Conservation (phyloP, 345 rosid species). For the Reutealis trisperma region DNA sequence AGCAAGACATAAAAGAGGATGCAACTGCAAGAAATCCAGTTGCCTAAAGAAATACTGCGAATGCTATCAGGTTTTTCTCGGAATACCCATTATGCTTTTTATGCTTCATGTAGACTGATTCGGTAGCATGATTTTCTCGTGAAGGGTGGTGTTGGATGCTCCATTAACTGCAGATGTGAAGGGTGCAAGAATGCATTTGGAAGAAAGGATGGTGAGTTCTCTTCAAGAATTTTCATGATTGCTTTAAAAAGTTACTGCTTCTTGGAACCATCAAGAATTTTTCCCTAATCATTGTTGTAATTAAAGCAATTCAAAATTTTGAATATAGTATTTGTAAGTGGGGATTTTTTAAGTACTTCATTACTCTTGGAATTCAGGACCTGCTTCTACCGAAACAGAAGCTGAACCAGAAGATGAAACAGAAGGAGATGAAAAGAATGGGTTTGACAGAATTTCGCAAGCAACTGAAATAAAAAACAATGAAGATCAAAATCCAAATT, state of each 20-base stretch:
- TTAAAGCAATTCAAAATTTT: too few species aligned
- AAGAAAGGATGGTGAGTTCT: conserved; percentile 79
- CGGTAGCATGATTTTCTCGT: conserved; percentile 13
- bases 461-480: conserved; percentile 44
- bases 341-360: neutral
- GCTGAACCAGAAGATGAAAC: conserved; percentile 55
- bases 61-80: conserved; percentile 86
- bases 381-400: conserved; percentile 53
- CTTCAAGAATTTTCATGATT: neutral
- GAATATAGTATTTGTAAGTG: neutral
- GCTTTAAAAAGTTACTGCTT: neutral
- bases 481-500: conserved; percentile 56
- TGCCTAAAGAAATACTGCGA: conserved; percentile 97
- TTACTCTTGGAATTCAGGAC: conserved; percentile 44
- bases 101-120: conserved; percentile 29
- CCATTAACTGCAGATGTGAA: conserved; percentile 95
- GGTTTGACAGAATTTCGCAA: conserved; percentile 35
- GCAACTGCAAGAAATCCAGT: conserved; percentile 96
- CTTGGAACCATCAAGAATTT: neutral
- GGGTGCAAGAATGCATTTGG: conserved; percentile 95
- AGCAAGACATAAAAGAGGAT: conserved; percentile 94
- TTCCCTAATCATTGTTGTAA: neutral
- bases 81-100: conserved; percentile 10
- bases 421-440: conserved; percentile 48
- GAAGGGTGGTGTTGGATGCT: conserved; percentile 97